Evolutionary conservation across 176 grass and related monocot genomes (phyloP).

Genomic region (Rhynchospora tenuis): DNA sequence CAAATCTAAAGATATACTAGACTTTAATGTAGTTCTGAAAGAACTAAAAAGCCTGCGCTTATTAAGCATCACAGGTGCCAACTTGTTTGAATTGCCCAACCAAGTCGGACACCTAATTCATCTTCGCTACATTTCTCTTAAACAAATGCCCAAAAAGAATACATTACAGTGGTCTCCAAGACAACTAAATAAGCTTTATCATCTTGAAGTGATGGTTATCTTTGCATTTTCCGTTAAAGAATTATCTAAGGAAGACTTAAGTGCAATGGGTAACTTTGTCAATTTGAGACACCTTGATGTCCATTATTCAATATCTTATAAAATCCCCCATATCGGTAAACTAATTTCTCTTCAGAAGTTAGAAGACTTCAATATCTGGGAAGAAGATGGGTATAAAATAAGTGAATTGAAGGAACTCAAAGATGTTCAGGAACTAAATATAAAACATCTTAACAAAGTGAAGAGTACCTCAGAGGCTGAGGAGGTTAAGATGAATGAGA

Average conservation of each 20-base stretch:
- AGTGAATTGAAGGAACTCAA: not conserved
- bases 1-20: not conserved
- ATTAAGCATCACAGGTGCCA: not conserved
- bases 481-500: slow-evolving; percentile 18
- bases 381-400: slow-evolving; percentile 16
- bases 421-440: not conserved
- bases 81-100: slow-evolving; percentile 10
- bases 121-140: slow-evolving; percentile 21
- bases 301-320: not conserved
- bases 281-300: slow-evolving; percentile 11
- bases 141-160: not conserved
- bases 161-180: not conserved
- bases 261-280: not conserved
- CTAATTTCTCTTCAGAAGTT: slow-evolving; percentile 24
- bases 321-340: slow-evolving; percentile 6
- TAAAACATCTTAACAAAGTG: slow-evolving; percentile 24
- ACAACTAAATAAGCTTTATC: slow-evolving; percentile 3
- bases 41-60: slow-evolving; percentile 23
- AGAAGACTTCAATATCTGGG: not conserved
- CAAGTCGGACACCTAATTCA: slow-evolving; percentile 23
- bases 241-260: not conserved
- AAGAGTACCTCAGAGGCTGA: not conserved
- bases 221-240: not conserved
- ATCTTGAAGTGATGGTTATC: slow-evolving; percentile 21
- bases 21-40: slow-evolving; percentile 13